These are phyloP conservation scores for Ceriops zippeliana DNA, from an alignment of 345 rosid species.

Conservation along the genomic window DNA sequence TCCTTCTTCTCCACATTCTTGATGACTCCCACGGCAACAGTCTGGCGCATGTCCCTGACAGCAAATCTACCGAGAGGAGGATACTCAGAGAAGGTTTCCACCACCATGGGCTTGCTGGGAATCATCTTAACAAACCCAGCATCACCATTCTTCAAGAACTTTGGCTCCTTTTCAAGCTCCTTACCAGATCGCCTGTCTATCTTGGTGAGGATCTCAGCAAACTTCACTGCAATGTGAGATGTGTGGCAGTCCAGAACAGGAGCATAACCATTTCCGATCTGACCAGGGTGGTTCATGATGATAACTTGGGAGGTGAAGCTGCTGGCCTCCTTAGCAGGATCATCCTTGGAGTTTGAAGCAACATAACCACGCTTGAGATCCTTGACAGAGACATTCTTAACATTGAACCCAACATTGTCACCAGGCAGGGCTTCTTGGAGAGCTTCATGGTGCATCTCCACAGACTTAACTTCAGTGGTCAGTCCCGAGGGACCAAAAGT, in stretches of 20 bases:
- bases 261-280: slow-evolving; percentile 84
- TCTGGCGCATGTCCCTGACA: slow-evolving; percentile 91
- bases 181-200: slow-evolving; percentile 75
- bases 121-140: slow-evolving; percentile 78
- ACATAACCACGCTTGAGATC: slow-evolving; percentile 80
- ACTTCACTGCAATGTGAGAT: slow-evolving; percentile 78
- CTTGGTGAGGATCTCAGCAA: slow-evolving; percentile 62
- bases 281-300: slow-evolving; percentile 95
- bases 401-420: slow-evolving; percentile 80
- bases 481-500: slow-evolving; percentile 72
- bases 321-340: slow-evolving; percentile 77
- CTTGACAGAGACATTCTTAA: slow-evolving; percentile 82
- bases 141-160: slow-evolving; percentile 82
- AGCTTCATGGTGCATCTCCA: slow-evolving; percentile 93
- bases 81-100: slow-evolving; percentile 72
- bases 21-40: slow-evolving; percentile 84
- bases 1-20: slow-evolving; percentile 89
- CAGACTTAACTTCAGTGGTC: slow-evolving; percentile 85
- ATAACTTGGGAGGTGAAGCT: slow-evolving; percentile 81
- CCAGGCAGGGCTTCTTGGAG: slow-evolving; percentile 76
- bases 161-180: slow-evolving; percentile 85
- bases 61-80: slow-evolving; percentile 92
- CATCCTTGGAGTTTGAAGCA: slow-evolving; percentile 88
- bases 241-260: slow-evolving; percentile 89
- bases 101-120: slow-evolving; percentile 93